Evolutionary conservation across 2,329 filamentous ascomycete species (phyloP), one percentile per base, ranked within the genome.

Genomic region (Aspergillus oerlinghausenensis): DNA sequence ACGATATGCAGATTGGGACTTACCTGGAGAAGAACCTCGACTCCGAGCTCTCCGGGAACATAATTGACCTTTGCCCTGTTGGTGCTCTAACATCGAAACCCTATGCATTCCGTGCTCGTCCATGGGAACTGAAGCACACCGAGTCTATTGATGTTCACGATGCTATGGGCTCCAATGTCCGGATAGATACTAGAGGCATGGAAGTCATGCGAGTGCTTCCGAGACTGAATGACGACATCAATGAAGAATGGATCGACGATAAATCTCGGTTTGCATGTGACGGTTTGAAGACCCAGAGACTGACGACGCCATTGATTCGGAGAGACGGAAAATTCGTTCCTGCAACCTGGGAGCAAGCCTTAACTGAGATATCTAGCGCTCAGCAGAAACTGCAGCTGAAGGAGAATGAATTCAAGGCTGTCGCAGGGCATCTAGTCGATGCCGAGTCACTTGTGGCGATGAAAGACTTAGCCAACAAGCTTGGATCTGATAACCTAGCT

Each of bases 231-330:
- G 94, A 99, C 72, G 92, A 97, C 68, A 86, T 99, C 68, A 99
- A 99, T 75, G 94, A 99, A 80, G 94, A 99, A 77, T 99, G 94
- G 94, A 97, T 99, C 75, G 94, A 97, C 77, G 94, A 99, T 81
- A 99, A 97, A 83, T 88, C 91, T 43, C 87, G 94, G 63, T 99
- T 97, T 74, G 93, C 94, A 45, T 96, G 92, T 73, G 94, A 99
- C 73, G 94, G 94, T 51, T 82, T 99, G 64, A 96, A 92, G 84
- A 97, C 93, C 49, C 94, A 99, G 78, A 86, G 94, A 71, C 82
- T 99, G 55, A 97, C 94, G 38, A 94, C 93, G 64, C 94, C 94
- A 45, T 79, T 99, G 61, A 87, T 97, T 68, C 89, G 92, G 65
- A 87, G 88, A 56, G 89, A 95, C 58, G 89, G 92, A 70, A 91